Percentiles rank a stretch among this genome's conserved stretches.
phyloP scores from a whole-genome alignment of 2,329 filamentous ascomycete genomes.

The Diaporthe sp. region DNA sequence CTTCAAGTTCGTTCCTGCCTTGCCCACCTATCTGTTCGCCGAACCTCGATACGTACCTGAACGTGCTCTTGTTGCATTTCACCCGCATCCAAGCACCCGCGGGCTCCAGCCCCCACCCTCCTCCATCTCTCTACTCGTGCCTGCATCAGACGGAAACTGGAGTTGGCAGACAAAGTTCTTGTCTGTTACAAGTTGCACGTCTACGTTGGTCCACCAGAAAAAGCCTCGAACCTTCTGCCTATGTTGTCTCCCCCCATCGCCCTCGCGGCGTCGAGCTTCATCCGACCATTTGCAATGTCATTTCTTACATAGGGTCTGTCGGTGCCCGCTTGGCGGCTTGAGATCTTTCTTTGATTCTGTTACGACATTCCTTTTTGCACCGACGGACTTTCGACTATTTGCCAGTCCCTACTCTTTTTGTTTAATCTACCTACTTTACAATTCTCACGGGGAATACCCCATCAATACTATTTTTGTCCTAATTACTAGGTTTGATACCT shows the following conservation, averaged over 20 bases:
- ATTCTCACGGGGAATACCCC: neutral
- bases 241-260: no score
- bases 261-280: constrained; percentile 2
- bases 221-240: constrained; percentile 22
- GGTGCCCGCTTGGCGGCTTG: constrained; percentile 19
- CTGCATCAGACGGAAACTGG: constrained; percentile 34
- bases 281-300: constrained; percentile 18
- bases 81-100: constrained; percentile 7
- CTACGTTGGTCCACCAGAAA: neutral
- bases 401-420: constrained; percentile 20
- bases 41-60: neutral
- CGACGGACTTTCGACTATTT: neutral
- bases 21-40: neutral
- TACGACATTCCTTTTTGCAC: constrained; percentile 24
- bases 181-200: constrained; percentile 33
- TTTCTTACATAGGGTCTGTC: constrained; percentile 23
- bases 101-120: neutral
- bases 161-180: constrained; percentile 32
- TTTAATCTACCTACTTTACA: neutral
- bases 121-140: neutral
- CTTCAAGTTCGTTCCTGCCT: constrained; percentile 1
- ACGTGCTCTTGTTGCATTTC: constrained; percentile 5
- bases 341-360: neutral
- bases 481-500: constrained; percentile 32
- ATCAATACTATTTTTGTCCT: neutral